Evolutionary conservation across 2,329 filamentous ascomycete species (phyloP).

Genomic region (Fusarium paranaense): DNA sequence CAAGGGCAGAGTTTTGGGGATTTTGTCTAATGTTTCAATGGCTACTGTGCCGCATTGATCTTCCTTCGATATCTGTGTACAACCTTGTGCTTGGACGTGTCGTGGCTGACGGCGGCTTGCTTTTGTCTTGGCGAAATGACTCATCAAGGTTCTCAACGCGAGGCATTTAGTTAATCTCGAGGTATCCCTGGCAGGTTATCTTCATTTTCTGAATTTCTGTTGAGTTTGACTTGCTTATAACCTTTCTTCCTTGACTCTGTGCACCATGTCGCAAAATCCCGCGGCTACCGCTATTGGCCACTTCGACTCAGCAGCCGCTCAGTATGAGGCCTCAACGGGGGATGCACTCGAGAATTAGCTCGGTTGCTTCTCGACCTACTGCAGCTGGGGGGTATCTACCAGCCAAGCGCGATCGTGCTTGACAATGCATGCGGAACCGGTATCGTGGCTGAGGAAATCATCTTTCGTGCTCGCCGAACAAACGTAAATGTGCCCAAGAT

Average conservation of each 20-base stretch:
- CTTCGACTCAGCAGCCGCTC: background rate
- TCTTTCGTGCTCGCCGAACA: background rate
- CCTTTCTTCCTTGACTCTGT: background rate
- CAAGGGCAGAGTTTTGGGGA: background rate
- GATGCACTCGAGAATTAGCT: background rate
- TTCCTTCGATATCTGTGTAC: too few species aligned
- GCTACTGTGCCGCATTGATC: too few species aligned
- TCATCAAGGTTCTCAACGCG: background rate
- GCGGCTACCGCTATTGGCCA: background rate
- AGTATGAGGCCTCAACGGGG: background rate
- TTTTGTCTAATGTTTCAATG: background rate
- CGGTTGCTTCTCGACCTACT: background rate
- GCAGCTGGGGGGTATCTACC: background rate
- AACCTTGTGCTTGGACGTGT: too few species aligned
- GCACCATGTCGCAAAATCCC: background rate
- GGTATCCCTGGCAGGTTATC: too few species aligned
- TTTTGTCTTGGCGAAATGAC: background rate
- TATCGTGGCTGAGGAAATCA: background rate
- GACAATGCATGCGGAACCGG: background rate
- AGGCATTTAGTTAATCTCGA: background rate
- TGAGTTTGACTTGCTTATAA: too few species aligned
- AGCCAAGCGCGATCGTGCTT: background rate
- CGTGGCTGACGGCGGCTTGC: background rate
- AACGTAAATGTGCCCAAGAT: background rate
- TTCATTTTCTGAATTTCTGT: too few species aligned